Conservation (phyloP, 106 monocot genomes). For the Apostasia ramifera region DNA sequence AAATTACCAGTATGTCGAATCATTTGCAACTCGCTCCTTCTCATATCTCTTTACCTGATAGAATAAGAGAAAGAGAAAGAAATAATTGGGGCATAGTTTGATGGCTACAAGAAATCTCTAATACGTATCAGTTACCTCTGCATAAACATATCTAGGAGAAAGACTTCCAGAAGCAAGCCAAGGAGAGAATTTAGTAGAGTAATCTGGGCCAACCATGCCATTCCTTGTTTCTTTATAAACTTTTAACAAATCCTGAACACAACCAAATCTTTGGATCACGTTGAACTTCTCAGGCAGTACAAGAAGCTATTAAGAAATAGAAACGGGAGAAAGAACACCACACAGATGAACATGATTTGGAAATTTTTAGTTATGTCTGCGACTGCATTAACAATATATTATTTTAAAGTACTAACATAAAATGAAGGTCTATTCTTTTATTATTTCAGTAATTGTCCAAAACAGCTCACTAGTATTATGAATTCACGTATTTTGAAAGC, state of each 20-base stretch:
- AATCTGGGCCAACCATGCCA: slow-evolving; percentile 91
- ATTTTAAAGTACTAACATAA: too few relatives aligned
- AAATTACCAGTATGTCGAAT: slow-evolving; percentile 93
- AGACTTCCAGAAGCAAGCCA: slow-evolving; percentile 94
- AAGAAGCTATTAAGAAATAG: too few relatives aligned
- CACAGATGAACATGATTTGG: too few relatives aligned
- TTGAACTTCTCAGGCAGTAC: too few relatives aligned
- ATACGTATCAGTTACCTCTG: slow-evolving; percentile 48
- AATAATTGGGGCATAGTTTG: neutral
- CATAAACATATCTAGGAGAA: slow-evolving; percentile 83
- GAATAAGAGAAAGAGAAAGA: neutral
- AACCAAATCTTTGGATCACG: too few relatives aligned
- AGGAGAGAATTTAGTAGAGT: slow-evolving; percentile 96
- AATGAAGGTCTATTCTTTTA: too few relatives aligned
- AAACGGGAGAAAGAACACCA: too few relatives aligned
- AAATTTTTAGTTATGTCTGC: too few relatives aligned
- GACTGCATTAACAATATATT: too few relatives aligned
- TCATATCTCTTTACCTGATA: slow-evolving; percentile 89
- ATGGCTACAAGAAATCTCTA: neutral
- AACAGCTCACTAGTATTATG: too few relatives aligned
- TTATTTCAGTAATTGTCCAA: too few relatives aligned
- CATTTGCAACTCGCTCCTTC: slow-evolving; percentile 73
- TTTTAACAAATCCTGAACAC: slow-evolving; percentile 59
- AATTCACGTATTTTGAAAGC: too few relatives aligned
- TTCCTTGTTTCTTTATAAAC: slow-evolving; percentile 94